phyloP scores from a whole-genome alignment of 495 filamentous ascomycete species.

The Aspergillus biplanus region DNA sequence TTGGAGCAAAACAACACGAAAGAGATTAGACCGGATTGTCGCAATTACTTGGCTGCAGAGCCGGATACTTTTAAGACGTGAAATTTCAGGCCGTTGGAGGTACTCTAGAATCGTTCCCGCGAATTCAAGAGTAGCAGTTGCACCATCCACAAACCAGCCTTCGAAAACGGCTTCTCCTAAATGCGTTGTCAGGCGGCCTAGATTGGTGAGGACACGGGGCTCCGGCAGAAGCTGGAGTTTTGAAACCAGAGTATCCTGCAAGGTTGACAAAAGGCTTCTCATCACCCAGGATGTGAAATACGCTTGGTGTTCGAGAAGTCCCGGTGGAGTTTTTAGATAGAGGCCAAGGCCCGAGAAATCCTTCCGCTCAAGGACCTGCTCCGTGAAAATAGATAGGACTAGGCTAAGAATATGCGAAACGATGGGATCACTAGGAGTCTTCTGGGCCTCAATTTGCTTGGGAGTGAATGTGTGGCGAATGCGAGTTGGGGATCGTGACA shows the following conservation, averaged over 20 bases:
- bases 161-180: conserved; percentile 90
- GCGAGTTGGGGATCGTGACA: conserved; percentile 59
- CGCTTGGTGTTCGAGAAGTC: conserved; percentile 90
- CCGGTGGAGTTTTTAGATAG: conserved; percentile 86
- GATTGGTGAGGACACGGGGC: conserved; percentile 81
- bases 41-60: conserved; percentile 80
- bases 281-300: conserved; percentile 93
- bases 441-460: conserved; percentile 35
- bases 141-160: conserved; percentile 92
- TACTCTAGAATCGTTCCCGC: conserved; percentile 84
- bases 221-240: conserved; percentile 76
- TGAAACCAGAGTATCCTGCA: conserved; percentile 70
- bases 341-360: conserved; percentile 90
- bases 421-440: conserved; percentile 65
- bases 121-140: conserved; percentile 75
- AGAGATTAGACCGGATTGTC: conserved; percentile 73
- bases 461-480: conserved; percentile 61
- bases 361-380: conserved; percentile 80
- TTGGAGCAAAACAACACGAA: conserved; percentile 74
- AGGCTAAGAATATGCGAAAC: conserved; percentile 77
- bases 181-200: conserved; percentile 77
- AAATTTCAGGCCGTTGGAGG: conserved; percentile 82
- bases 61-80: conserved; percentile 78
- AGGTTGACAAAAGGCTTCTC: conserved; percentile 68
- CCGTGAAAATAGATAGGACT: conserved; percentile 74